Conservation (phyloP, 192 early-diverging fungal species). For the Umbelopsis sp. region DNA sequence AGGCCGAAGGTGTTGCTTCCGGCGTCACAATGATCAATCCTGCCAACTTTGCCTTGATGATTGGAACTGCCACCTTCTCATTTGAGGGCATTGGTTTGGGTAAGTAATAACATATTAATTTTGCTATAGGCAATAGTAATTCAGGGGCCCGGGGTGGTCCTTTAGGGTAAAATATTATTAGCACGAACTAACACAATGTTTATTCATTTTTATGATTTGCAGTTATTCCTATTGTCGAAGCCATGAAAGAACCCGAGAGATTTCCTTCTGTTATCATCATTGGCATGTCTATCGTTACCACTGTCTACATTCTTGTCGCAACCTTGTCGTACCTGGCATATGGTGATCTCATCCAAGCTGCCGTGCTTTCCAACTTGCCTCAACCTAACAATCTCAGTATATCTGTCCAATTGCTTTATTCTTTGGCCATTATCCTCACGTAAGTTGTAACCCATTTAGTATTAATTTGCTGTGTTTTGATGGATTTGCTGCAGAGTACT, state of each 20-base stretch:
- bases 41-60: slow-evolving; percentile 64
- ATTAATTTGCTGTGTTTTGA: not conserved
- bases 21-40: slow-evolving; percentile 63
- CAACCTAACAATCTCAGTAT: slow-evolving; percentile 56
- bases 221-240: slow-evolving; percentile 71
- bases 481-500: not conserved
- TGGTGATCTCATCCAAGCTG: slow-evolving; percentile 75
- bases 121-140: not conserved
- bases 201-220: not conserved
- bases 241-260: slow-evolving; percentile 81
- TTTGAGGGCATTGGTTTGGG: slow-evolving; percentile 56
- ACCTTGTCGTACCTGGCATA: slow-evolving; percentile 79
- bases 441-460: slow-evolving; percentile 8
- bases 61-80: slow-evolving; percentile 65
- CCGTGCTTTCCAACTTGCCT: slow-evolving; percentile 83
- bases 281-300: slow-evolving; percentile 66
- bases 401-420: slow-evolving; percentile 79
- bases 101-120: slow-evolving; percentile 37
- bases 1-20: slow-evolving; percentile 49
- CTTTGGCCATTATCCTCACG: slow-evolving; percentile 84
- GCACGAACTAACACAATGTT: not conserved
- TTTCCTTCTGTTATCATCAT: slow-evolving; percentile 72
- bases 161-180: slow-evolving; percentile 11
- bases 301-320: slow-evolving; percentile 71
- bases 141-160: not conserved